phyloP scores from a whole-genome alignment of 2,329 filamentous ascomycete genomes.

The Sphaceloma murrayae region DNA sequence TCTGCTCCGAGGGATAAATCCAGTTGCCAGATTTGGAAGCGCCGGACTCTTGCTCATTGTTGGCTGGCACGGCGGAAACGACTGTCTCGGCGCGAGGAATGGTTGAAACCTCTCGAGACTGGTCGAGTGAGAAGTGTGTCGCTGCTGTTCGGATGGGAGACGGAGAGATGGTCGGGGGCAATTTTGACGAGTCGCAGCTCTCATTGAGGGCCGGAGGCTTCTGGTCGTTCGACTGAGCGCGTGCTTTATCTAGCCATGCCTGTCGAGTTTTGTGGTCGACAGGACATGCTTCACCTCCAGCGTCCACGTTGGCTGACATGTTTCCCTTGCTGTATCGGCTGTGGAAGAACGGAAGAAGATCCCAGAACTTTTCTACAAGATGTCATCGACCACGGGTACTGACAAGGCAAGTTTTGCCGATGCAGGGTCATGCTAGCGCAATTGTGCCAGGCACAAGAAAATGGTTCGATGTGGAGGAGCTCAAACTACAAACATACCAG shows the following conservation, averaged over 20 bases:
- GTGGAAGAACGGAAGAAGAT: neutral
- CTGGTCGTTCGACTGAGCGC: conserved; percentile 23
- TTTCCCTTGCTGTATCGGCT: neutral
- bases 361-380: conserved; percentile 9
- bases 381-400: conserved; percentile 5
- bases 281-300: conserved; percentile 48
- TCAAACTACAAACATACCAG: neutral
- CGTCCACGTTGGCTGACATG: neutral
- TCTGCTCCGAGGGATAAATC: conserved; percentile 93
- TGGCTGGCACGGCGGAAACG: conserved; percentile 44
- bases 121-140: conserved; percentile 42
- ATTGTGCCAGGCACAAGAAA: conserved; percentile 9
- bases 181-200: conserved; percentile 31
- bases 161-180: conserved; percentile 21
- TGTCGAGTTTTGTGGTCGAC: conserved; percentile 85
- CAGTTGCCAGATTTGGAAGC: conserved; percentile 67
- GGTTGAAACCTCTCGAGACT: conserved; percentile 63
- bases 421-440: conserved; percentile 10
- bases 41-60: conserved; percentile 69
- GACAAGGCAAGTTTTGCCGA: neutral
- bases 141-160: conserved; percentile 29
- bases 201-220: conserved; percentile 20
- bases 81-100: conserved; percentile 48
- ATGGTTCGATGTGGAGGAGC: conserved; percentile 15
- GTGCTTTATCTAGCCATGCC: conserved; percentile 63